These are phyloP conservation scores for Suhomyces panamericanus DNA, from an alignment of 1,139 yeast genomes.

Conservation along the genomic window DNA sequence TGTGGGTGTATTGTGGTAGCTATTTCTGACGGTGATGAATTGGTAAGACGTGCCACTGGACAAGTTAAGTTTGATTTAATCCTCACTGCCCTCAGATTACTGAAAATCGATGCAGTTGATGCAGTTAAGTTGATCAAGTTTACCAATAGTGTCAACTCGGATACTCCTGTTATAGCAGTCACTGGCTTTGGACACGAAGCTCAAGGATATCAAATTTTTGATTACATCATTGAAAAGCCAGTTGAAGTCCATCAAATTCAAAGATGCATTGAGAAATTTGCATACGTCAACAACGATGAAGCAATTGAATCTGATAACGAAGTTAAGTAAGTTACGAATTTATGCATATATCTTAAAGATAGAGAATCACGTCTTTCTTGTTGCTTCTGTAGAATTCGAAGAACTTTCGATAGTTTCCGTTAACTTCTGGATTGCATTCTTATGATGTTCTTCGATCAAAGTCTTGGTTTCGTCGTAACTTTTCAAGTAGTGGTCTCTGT, in stretches of 20 bases:
- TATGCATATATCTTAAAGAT: background rate
- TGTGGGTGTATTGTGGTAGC: constrained; percentile 82
- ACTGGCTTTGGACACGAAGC: constrained; percentile 78
- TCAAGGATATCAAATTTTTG: constrained; percentile 55
- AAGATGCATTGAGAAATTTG: constrained; percentile 24
- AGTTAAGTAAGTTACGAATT: constrained; percentile 2
- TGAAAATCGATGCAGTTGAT: constrained; percentile 69
- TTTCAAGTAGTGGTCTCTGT: constrained; percentile 60
- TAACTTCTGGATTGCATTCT: background rate
- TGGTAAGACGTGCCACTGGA: constrained; percentile 79
- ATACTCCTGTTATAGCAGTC: constrained; percentile 76
- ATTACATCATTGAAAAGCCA: constrained; percentile 76
- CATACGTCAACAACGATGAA: constrained; percentile 23
- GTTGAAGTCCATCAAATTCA: constrained; percentile 40
- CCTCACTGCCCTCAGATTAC: constrained; percentile 69
- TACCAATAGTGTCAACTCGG: constrained; percentile 73
- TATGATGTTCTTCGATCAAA: constrained; percentile 13
- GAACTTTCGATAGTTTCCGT: background rate
- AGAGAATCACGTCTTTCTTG: background rate
- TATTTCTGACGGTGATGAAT: constrained; percentile 78
- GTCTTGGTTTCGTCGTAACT: constrained; percentile 24
- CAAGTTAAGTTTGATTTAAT: constrained; percentile 83
- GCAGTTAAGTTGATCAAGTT: constrained; percentile 75
- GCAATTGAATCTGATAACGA: constrained; percentile 27
- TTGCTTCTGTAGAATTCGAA: background rate